phyloP scores from a whole-genome alignment of 2,329 filamentous ascomycete genomes.

The Trichothecium sympodiale region DNA sequence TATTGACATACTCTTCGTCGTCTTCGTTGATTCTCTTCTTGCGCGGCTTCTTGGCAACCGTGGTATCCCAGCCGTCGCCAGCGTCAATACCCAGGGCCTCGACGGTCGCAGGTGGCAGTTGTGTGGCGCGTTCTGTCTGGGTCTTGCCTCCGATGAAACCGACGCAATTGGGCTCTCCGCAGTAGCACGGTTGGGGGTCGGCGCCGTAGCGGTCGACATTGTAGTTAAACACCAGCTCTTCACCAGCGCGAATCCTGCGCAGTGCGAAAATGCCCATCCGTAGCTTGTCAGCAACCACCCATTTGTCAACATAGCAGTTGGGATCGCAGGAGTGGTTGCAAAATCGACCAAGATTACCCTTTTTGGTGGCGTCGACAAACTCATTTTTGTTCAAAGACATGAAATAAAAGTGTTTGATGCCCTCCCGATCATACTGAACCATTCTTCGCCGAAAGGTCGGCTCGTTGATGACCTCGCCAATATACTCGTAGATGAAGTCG shows the following conservation, averaged over 20 bases:
- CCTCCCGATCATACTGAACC: slow-evolving; percentile 87
- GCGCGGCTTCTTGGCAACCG: slow-evolving; percentile 77
- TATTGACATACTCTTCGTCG: slow-evolving; percentile 92
- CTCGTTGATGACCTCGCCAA: slow-evolving; percentile 96
- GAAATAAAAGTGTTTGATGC: slow-evolving; percentile 99
- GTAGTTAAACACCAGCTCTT: slow-evolving; percentile 98
- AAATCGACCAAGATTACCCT: slow-evolving; percentile 89
- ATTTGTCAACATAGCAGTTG: slow-evolving; percentile 99
- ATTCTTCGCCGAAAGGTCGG: slow-evolving; percentile 79
- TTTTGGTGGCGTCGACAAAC: slow-evolving; percentile 95
- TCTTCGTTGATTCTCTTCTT: slow-evolving; percentile 89
- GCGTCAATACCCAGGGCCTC: slow-evolving; percentile 95
- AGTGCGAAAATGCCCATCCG: slow-evolving; percentile 98
- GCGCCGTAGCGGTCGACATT: slow-evolving; percentile 97
- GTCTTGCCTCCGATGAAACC: slow-evolving; percentile 97
- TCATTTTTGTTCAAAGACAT: slow-evolving; percentile 97
- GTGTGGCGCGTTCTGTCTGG: slow-evolving; percentile 89
- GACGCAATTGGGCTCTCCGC: slow-evolving; percentile 85
- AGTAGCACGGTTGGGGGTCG: slow-evolving; percentile 94
- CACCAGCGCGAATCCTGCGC: slow-evolving; percentile 72
- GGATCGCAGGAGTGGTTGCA: slow-evolving; percentile 99
- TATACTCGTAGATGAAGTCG: slow-evolving; percentile 96
- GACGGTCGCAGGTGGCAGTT: slow-evolving; percentile 78
- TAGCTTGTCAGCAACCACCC: slow-evolving; percentile 93
- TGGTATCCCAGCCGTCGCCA: slow-evolving; percentile 81